phyloP scores from a whole-genome alignment of 1,284 basidiomycete species.

The Moesziomyces sp. region DNA sequence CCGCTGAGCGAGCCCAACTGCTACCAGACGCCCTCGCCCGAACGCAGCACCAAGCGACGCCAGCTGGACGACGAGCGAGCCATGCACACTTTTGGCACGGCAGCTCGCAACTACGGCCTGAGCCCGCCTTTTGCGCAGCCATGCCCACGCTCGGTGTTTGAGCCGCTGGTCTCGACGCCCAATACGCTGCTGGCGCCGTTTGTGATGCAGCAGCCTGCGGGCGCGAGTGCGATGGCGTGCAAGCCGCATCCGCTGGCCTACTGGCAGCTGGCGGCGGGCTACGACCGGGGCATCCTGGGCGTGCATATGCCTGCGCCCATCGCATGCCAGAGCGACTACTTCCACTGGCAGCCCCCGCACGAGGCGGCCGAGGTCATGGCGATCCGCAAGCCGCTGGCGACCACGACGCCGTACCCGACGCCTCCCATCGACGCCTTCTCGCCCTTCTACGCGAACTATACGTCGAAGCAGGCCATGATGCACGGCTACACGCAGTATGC shows the following conservation, averaged over 20 bases:
- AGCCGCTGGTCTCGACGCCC: constrained; percentile 50
- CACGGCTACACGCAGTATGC: constrained; percentile 13
- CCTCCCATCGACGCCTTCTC: constrained; percentile 47
- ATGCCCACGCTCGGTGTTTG: constrained; percentile 43
- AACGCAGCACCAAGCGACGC: constrained; percentile 33
- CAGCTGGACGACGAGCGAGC: constrained; percentile 24
- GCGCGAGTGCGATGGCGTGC: constrained; percentile 12
- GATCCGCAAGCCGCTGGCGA: constrained; percentile 35
- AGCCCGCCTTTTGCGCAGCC: constrained; percentile 48
- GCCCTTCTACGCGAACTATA: constrained; percentile 11
- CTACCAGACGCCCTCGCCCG: constrained; percentile 42
- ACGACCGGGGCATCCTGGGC: constrained; percentile 49
- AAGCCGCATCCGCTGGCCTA: constrained; percentile 47
- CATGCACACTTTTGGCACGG: constrained; percentile 22
- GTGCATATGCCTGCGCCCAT: constrained; percentile 49
- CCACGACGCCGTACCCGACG: constrained; percentile 42
- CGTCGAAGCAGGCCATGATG: constrained; percentile 15
- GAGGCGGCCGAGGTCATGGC: constrained; percentile 9
- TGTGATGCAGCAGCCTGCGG: constrained; percentile 29
- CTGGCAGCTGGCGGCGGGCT: constrained; percentile 48
- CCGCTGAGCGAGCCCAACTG: constrained; percentile 20
- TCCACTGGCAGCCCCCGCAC: constrained; percentile 33
- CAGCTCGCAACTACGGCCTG: constrained; percentile 28
- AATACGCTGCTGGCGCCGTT: constrained; percentile 50
- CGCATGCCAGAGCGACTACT: constrained; percentile 36